phyloP scores from a whole-genome alignment of 1,139 yeast genomes.

The Tardiomyces depauwii region DNA sequence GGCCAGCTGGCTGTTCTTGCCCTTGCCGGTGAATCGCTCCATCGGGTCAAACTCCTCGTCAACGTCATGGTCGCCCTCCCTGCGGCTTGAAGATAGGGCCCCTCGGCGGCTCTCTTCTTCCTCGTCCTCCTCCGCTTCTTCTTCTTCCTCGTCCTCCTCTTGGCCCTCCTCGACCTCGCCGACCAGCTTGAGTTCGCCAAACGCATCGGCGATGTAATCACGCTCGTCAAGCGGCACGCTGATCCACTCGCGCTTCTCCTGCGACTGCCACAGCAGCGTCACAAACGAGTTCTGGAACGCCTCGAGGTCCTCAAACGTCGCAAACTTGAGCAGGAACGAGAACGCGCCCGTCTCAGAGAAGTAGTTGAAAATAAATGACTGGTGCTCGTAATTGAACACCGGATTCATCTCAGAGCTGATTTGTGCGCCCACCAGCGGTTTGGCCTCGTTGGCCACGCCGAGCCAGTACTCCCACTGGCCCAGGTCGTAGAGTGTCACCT shows the following conservation, averaged over 20 bases:
- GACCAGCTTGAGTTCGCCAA: slow-evolving; percentile 28
- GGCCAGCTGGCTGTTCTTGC: slow-evolving; percentile 51
- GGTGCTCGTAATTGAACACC: slow-evolving; percentile 45
- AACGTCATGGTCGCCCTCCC: slow-evolving; percentile 8
- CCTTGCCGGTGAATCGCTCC: slow-evolving; percentile 15
- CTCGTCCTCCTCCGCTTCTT: slow-evolving; percentile 20
- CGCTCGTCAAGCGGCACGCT: slow-evolving; percentile 33
- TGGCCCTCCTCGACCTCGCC: slow-evolving; percentile 26
- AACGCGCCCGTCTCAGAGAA: slow-evolving; percentile 31
- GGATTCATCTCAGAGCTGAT: slow-evolving; percentile 50
- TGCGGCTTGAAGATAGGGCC: slow-evolving; percentile 5
- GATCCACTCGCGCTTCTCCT: slow-evolving; percentile 42
- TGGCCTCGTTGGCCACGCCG: slow-evolving; percentile 28
- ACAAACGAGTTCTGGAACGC: slow-evolving; percentile 44
- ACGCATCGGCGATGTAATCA: slow-evolving; percentile 39
- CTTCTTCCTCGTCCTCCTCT: slow-evolving; percentile 26
- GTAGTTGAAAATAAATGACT: slow-evolving; percentile 58
- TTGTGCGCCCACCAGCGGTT: slow-evolving; percentile 31
- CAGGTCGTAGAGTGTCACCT: slow-evolving; percentile 35
- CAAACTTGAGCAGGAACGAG: slow-evolving; percentile 58
- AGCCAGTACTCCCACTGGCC: slow-evolving; percentile 45
- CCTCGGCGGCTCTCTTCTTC: slow-evolving; percentile 11
- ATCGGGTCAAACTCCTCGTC: slow-evolving; percentile 14
- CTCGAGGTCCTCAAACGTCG: slow-evolving; percentile 29
- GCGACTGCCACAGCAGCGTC: slow-evolving; percentile 49